A percentile compares a stretch with the other conserved stretches of the same genome.
Evolutionary conservation across 305 asterid species (phyloP).

Genomic region (Euphrasia arctica): DNA sequence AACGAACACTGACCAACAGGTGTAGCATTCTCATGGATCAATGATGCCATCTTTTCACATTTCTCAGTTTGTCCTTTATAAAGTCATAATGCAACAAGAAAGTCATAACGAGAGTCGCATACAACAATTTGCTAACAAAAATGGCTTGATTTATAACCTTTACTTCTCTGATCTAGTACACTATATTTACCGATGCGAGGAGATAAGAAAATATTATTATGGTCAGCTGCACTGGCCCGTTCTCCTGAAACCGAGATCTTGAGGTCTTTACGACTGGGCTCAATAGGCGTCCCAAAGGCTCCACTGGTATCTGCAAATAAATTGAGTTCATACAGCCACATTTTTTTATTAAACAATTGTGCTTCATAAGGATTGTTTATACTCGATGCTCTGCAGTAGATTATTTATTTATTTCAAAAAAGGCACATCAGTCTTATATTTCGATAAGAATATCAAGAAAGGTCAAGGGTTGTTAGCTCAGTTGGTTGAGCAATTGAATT

Average conservation of each 20-base stretch:
- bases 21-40: slow-evolving; percentile 33
- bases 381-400: background rate
- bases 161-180: slow-evolving; percentile 28
- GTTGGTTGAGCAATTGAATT: too few species aligned
- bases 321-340: slow-evolving; percentile 7
- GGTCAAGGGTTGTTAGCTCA: too few species aligned
- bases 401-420: slow-evolving; percentile 9
- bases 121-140: slow-evolving; percentile 14
- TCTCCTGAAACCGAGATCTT: slow-evolving; percentile 37
- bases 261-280: slow-evolving; percentile 29
- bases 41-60: slow-evolving; percentile 27
- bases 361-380: slow-evolving; percentile 9
- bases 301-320: slow-evolving; percentile 34
- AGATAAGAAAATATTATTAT: slow-evolving; percentile 29
- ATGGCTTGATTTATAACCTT: slow-evolving; percentile 28
- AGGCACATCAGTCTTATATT: slow-evolving; percentile 5
- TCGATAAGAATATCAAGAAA: slow-evolving; percentile 10
- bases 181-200: slow-evolving; percentile 31
- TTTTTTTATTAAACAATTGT: slow-evolving; percentile 9
- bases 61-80: slow-evolving; percentile 44
- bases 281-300: slow-evolving; percentile 25
- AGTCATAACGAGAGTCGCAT: slow-evolving; percentile 14
- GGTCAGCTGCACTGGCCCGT: slow-evolving; percentile 34
- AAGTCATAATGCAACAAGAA: slow-evolving; percentile 24
- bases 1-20: slow-evolving; percentile 36